Percentiles rank a stretch among this genome's conserved stretches.
Evolutionary conservation across 805 yeast species (phyloP).

Genomic region (Metschnikowia rubicola): DNA sequence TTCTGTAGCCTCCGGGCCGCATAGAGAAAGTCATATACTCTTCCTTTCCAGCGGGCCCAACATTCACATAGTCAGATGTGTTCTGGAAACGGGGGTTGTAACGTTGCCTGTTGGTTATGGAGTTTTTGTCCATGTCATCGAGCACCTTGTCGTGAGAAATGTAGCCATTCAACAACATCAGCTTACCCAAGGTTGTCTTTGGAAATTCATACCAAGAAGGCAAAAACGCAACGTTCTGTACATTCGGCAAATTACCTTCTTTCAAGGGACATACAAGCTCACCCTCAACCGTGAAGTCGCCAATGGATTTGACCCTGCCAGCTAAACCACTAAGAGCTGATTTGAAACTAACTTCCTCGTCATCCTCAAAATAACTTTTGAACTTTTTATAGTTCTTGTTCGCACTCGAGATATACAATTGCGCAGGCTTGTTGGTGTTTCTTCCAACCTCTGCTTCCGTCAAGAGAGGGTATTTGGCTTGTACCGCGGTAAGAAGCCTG

Average conservation of each 20-base stretch:
- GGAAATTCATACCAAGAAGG: slow-evolving; percentile 61
- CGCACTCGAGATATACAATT: slow-evolving; percentile 61
- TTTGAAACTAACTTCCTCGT: slow-evolving; percentile 39
- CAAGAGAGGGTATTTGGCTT: slow-evolving; percentile 57
- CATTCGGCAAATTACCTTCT: slow-evolving; percentile 43
- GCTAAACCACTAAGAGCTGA: slow-evolving; percentile 54
- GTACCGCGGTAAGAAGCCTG: slow-evolving; percentile 66
- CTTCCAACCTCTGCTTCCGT: slow-evolving; percentile 66
- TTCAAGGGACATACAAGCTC: slow-evolving; percentile 45
- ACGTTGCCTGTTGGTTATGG: slow-evolving; percentile 46
- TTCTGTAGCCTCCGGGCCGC: slow-evolving; percentile 40
- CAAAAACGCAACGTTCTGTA: slow-evolving; percentile 39
- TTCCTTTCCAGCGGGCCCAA: slow-evolving; percentile 39
- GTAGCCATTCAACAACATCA: slow-evolving; percentile 80
- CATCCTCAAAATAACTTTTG: slow-evolving; percentile 32
- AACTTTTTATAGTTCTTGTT: slow-evolving; percentile 50
- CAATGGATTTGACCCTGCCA: slow-evolving; percentile 46
- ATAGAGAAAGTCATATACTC: slow-evolving; percentile 27
- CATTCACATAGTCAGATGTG: slow-evolving; percentile 32
- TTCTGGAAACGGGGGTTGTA: slow-evolving; percentile 15
- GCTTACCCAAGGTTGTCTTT: slow-evolving; percentile 57
- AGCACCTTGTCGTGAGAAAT: slow-evolving; percentile 60
- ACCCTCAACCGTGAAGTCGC: slow-evolving; percentile 33
- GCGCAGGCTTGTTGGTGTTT: slow-evolving; percentile 68
- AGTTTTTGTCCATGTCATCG: slow-evolving; percentile 65